Base-by-base conservation (phyloP, 176 grass and related monocot genomes). In the Pontederia crassipes region DNA sequence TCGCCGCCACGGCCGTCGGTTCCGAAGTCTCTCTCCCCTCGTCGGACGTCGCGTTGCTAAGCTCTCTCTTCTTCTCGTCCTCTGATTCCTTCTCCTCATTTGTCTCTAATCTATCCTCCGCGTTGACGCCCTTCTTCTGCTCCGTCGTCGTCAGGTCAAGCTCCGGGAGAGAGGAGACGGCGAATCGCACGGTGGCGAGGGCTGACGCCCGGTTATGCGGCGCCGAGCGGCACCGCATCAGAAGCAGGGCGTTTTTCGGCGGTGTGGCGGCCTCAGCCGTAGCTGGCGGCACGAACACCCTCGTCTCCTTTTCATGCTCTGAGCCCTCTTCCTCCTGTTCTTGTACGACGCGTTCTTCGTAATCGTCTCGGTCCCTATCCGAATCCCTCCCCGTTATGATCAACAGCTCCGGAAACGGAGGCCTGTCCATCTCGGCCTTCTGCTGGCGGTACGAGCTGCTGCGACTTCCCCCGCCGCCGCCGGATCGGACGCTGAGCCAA, bases 211-310 rank as follows among this genome's bases (percentile, higher is more conserved):
- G 78, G 77, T 98, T 87, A 69, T 98, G 93, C 59, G 93, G 93
- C 26, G 93, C 87, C 1, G 93, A 98, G 5, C 93, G 87, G 79
- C 93, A 88, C 13, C 93, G 80, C 93, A 98, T 98, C 9, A 98
- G 77, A n/a, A 98, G 66, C 32, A 98, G 93, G 14, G 93, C 93
- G 72, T 98, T 91, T 65, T 88, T 98, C 2, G 87, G 93, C 17
- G 93, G 93, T 18, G 81, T 80, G 9, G 87, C 62, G 50, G 86
- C 80, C 4, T 40, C 32, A 40, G 32, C 4, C 32, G 32, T 2
- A 40, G 70, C 74, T 3, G 89, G 80, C n/a, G 89, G 84, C 58
- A 80, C 77, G 1, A 81, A 74, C 18, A 16, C 28, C 50, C 13
- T 54, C 11, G 27, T 68, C 65, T 32, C 65, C 68, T 73, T 74